phyloP scores from a whole-genome alignment of 345 rosid species.

The Clarkia xantiana region DNA sequence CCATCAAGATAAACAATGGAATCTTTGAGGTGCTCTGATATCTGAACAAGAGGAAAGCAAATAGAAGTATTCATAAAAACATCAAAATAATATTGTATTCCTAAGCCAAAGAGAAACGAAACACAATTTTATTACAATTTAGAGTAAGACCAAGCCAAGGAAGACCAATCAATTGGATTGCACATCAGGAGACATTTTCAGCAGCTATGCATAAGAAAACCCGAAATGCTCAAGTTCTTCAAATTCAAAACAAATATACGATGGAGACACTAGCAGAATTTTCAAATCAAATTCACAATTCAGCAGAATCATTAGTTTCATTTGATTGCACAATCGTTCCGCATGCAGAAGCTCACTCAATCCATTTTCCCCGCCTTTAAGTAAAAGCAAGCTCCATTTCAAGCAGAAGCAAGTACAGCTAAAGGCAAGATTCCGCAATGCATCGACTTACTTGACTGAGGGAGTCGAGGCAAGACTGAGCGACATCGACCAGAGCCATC shows the following conservation, averaged over 20 bases:
- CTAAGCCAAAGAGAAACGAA: too few species aligned
- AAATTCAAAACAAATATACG: too few species aligned
- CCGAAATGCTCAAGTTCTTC: too few species aligned
- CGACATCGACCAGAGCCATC: conserved; percentile 40
- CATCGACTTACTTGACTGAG: conserved; percentile 46
- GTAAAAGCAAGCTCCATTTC: neutral
- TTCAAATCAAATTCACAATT: too few species aligned
- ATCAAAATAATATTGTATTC: neutral
- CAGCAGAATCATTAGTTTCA: too few species aligned
- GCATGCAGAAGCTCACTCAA: too few species aligned
- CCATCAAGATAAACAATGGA: conserved; percentile 70
- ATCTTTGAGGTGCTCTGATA: conserved; percentile 54
- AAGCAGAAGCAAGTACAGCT: neutral
- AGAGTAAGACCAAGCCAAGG: too few species aligned
- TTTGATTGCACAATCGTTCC: too few species aligned
- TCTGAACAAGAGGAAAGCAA: conserved; percentile 18
- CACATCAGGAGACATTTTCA: too few species aligned
- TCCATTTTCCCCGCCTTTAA: neutral
- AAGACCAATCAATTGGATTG: too few species aligned
- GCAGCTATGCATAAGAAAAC: too few species aligned
- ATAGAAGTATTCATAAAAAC: neutral
- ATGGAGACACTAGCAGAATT: too few species aligned
- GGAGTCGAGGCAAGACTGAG: conserved; percentile 66
- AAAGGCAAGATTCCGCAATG: neutral
- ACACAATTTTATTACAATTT: neutral